Conservation (phyloP, 352 stramenopile genomes). For the Phytophthora agathidicida region DNA sequence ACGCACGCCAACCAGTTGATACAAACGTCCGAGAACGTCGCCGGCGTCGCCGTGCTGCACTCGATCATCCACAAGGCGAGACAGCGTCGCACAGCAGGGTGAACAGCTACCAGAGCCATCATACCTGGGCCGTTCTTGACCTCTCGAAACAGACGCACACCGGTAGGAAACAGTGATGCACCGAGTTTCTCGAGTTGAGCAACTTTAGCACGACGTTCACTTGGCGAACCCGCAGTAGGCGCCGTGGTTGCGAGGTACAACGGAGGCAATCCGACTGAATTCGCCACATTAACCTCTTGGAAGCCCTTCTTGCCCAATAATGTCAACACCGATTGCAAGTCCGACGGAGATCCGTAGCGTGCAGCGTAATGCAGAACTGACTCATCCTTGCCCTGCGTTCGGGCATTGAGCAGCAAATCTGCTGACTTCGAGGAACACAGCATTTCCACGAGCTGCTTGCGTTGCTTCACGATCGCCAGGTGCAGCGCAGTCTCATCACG, state of each 20-base stretch:
- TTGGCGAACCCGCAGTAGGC: conserved; percentile 20
- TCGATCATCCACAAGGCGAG: conserved; percentile 27
- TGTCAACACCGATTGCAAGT: conserved; percentile 25
- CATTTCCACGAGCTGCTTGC: conserved; percentile 25
- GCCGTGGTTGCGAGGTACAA: conserved; percentile 32
- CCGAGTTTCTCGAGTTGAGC: conserved; percentile 22
- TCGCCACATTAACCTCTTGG: conserved; percentile 25
- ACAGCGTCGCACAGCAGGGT: conserved; percentile 23
- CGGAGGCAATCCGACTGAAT: conserved; percentile 22
- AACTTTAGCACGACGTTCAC: conserved; percentile 23
- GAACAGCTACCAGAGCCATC: conserved; percentile 10
- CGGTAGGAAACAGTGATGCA: conserved; percentile 22
- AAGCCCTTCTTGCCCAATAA: conserved; percentile 6
- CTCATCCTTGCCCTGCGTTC: conserved; percentile 31
- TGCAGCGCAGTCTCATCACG: conserved; percentile 41
- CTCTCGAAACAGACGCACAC: conserved; percentile 17
- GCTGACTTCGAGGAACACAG: conserved; percentile 19
- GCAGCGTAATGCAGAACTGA: conserved; percentile 39
- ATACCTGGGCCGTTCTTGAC: conserved; percentile 16
- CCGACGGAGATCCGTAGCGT: conserved; percentile 26
- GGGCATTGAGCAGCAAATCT: conserved; percentile 16
- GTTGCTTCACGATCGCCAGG: conserved; percentile 38
- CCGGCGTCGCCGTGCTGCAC: conserved; percentile 6
- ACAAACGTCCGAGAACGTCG: conserved; percentile 28
- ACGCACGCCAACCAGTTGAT: conserved; percentile 36